Conservation (phyloP, 169 alveolate genomes). For the Perkinsus chesapeaki region DNA sequence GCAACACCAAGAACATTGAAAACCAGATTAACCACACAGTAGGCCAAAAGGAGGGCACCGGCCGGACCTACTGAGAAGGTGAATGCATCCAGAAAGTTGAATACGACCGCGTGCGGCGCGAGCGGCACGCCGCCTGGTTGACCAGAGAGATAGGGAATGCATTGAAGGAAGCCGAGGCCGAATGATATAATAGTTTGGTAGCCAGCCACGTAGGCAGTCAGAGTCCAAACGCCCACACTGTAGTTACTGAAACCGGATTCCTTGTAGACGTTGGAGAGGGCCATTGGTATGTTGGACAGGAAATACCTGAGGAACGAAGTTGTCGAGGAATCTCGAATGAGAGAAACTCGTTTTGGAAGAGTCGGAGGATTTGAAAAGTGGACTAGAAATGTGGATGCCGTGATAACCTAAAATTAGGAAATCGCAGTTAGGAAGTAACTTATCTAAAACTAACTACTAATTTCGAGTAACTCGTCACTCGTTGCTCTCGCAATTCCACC, state of each 20-base stretch:
- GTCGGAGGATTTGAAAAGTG: too few species aligned
- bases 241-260: background rate
- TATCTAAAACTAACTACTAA: too few species aligned
- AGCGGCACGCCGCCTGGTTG: background rate
- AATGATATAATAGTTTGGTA: background rate
- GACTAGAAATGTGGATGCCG: too few species aligned
- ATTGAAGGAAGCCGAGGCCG: background rate
- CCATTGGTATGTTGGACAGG: background rate
- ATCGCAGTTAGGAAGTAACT: too few species aligned
- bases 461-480: too few species aligned
- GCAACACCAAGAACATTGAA: background rate
- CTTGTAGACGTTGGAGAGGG: background rate
- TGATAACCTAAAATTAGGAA: too few species aligned
- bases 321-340: too few species aligned
- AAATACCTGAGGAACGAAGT: background rate
- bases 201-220: background rate
- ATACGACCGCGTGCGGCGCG: background rate
- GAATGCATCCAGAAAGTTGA: background rate
- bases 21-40: background rate
- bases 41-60: background rate
- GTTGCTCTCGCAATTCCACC: too few species aligned
- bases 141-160: background rate
- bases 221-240: background rate
- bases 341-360: background rate
- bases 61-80: background rate